phyloP scores from a whole-genome alignment of 352 stramenopile species.

The Pythium monospermum region DNA sequence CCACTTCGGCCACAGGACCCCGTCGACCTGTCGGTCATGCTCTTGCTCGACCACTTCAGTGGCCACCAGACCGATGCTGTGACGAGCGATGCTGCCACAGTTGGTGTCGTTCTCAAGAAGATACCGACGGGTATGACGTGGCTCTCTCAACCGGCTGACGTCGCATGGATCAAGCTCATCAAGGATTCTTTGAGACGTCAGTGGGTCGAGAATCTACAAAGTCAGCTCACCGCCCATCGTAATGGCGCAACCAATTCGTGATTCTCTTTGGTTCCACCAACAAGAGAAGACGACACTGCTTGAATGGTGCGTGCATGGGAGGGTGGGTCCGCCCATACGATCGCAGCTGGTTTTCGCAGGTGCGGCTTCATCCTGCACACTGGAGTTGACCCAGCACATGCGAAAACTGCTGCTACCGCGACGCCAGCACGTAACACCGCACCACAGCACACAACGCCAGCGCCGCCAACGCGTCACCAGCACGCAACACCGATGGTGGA shows the following conservation, averaged over 20 bases:
- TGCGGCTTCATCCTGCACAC: too few relatives aligned
- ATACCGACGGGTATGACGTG: conserved; percentile 15
- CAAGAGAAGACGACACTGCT: not conserved
- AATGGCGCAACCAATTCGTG: not conserved
- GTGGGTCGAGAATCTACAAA: conserved; percentile 14
- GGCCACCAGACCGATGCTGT: conserved; percentile 7
- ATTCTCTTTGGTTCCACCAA: not conserved
- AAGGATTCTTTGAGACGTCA: conserved; percentile 14
- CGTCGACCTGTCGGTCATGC: conserved; percentile 11
- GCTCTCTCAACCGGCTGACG: conserved; percentile 23
- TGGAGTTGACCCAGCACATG: too few relatives aligned
- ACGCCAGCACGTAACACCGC: too few relatives aligned
- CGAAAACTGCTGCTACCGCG: too few relatives aligned
- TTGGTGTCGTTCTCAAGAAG: conserved; percentile 15
- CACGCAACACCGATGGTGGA: too few relatives aligned
- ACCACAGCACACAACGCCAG: too few relatives aligned
- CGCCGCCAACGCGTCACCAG: too few relatives aligned
- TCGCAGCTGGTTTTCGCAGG: not conserved
- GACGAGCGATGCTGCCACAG: not conserved
- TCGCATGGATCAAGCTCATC: conserved; percentile 23
- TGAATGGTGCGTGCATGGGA: not conserved
- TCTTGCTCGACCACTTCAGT: conserved; percentile 20
- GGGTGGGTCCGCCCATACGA: not conserved
- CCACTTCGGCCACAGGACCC: conserved; percentile 13
- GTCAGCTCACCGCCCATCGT: conserved; percentile 9